Percentiles rank a stretch among this genome's conserved stretches.
These are phyloP conservation scores for Aciculosporium take DNA, from an alignment of 2,329 filamentous ascomycete species.

Conservation along the genomic window DNA sequence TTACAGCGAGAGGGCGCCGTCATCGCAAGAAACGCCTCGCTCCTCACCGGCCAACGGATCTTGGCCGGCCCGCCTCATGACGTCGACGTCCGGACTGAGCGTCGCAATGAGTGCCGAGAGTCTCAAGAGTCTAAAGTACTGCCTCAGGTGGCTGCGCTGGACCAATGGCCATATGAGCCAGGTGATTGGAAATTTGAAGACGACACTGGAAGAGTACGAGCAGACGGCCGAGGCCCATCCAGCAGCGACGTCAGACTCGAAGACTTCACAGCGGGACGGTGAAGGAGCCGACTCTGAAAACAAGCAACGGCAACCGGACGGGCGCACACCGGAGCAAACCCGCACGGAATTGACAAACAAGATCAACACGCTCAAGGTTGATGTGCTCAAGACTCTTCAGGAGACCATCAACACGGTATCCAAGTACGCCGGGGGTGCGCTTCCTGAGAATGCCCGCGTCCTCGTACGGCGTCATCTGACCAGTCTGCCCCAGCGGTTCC, in stretches of 20 bases:
- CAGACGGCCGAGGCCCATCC: conserved; percentile 11
- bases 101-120: conserved; percentile 87
- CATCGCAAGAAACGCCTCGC: conserved; percentile 16
- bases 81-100: conserved; percentile 80
- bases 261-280: neutral
- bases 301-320: neutral
- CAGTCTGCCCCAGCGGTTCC: conserved; percentile 71
- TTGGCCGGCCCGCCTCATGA: conserved; percentile 75
- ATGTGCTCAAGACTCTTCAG: conserved; percentile 66
- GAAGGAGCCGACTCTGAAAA: neutral
- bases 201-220: conserved; percentile 71
- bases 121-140: conserved; percentile 70
- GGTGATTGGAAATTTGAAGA: conserved; percentile 59
- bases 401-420: conserved; percentile 74
- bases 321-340: conserved; percentile 15
- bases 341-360: conserved; percentile 37
- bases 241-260: conserved; percentile 7
- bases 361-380: conserved; percentile 53
- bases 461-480: conserved; percentile 76
- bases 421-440: conserved; percentile 76
- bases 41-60: conserved; percentile 19
- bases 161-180: conserved; percentile 70
- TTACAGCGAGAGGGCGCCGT: conserved; percentile 46
- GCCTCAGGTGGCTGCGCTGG: conserved; percentile 64
- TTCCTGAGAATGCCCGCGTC: conserved; percentile 75